Base-by-base conservation (phyloP, 805 yeast genomes). In the Sporopachydermia lactativora region DNA sequence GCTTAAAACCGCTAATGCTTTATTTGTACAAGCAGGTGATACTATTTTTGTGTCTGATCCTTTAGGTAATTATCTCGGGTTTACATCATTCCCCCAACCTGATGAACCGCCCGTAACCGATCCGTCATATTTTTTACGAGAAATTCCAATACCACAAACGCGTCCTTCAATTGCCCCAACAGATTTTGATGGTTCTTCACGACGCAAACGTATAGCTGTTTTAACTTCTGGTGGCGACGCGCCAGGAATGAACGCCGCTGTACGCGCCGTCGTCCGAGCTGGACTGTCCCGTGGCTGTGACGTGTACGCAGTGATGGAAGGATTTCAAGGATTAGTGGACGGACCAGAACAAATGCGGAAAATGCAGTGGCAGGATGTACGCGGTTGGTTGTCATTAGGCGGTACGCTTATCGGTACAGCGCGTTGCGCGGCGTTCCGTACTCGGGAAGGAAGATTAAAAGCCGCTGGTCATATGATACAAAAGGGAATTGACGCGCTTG, bases 181-280 rank as follows among this genome's bases (percentile, higher is more conserved):
- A n/a, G 18, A 8, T 8, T 11, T 8, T 36, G n/a, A 11, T 5
- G 39, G 18, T 6, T 8, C n/a, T 6, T 14, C 18, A 13, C 5
- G n/a, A 11, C 48, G 56, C 52, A 61, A 69, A 59, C 65, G 77
- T 57, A 75, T 79, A 44, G 88, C 78, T 1, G 81, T 79, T 13
- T 78, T 79, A 84, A 79, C 86, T 1, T 77, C 84, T 1, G 88
- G 88, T 44, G 88, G 88, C 50, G 88, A 79, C 53, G 78, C 85
- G 18, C 88, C 81, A 5, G 88, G 88, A 47, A 79, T 79, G 88
- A 77, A 77, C 53, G 77, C 85, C 3, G 77, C 75, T 28, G 86
- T 79, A 17, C 61, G 86, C 45, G 83, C 85, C 3, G 80, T 79
- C 37, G 77, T 79, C 3, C 61, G 88, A 43, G 70, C 84, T 0